Conservation (phyloP, 352 stramenopile species). For the Thalassiosira sp. region DNA sequence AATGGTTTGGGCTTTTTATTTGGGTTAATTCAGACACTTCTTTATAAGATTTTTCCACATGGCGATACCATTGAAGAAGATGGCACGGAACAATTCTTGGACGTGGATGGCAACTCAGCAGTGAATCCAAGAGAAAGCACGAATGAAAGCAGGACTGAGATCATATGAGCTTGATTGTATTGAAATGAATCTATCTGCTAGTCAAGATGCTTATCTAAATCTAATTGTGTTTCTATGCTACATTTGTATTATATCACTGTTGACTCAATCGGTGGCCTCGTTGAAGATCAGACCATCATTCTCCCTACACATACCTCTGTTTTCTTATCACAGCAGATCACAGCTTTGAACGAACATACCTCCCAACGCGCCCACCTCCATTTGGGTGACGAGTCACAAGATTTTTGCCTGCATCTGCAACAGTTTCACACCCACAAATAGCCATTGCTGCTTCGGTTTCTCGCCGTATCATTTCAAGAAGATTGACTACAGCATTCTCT, state of each 20-base stretch:
- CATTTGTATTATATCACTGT: not conserved
- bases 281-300: not conserved
- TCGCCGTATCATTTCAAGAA: constrained; percentile 89
- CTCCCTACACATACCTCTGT: not conserved
- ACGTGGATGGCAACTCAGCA: not conserved
- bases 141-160: constrained; percentile 14
- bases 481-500: constrained; percentile 86
- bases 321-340: constrained; percentile 3
- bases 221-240: not conserved
- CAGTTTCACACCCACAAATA: constrained; percentile 64
- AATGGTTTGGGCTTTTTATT: constrained; percentile 55
- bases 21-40: constrained; percentile 43
- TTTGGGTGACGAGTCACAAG: constrained; percentile 61
- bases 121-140: not conserved
- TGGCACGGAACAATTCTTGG: constrained; percentile 29
- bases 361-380: constrained; percentile 13
- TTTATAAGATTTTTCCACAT: constrained; percentile 38
- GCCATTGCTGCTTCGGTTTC: constrained; percentile 92
- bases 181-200: no score
- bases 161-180: constrained; percentile 7
- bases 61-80: constrained; percentile 8
- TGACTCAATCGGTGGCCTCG: not conserved
- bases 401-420: constrained; percentile 51
- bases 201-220: not conserved
- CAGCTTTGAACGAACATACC: constrained; percentile 43